Evolutionary conservation across 2,329 filamentous ascomycete species (phyloP).

Genomic region (Xylaria sp.): DNA sequence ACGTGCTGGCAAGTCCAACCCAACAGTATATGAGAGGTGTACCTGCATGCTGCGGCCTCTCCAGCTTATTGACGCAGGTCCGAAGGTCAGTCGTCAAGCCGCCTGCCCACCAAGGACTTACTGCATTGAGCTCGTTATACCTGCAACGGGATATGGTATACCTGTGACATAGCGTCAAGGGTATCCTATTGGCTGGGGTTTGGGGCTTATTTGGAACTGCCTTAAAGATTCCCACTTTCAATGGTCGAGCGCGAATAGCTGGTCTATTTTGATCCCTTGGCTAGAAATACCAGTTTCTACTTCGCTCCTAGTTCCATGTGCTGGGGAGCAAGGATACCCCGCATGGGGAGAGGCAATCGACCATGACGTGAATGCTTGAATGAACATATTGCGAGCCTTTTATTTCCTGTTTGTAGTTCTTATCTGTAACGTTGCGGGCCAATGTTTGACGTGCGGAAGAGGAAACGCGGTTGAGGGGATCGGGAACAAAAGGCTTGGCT

Average conservation of each 20-base stretch:
- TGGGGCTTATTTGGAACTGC: slow-evolving; percentile 3
- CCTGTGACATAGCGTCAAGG: slow-evolving; percentile 24
- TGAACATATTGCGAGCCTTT: slow-evolving; percentile 12
- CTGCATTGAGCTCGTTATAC: slow-evolving; percentile 13
- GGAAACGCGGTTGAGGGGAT: slow-evolving; percentile 13
- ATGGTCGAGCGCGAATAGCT: slow-evolving; percentile 16
- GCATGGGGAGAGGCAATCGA: slow-evolving; percentile 1
- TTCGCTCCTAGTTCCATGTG: slow-evolving; percentile 10
- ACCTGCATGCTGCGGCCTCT: slow-evolving; percentile 29
- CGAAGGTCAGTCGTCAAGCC: slow-evolving; percentile 9
- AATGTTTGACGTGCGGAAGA: slow-evolving; percentile 7
- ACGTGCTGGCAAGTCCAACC: slow-evolving; percentile 23
- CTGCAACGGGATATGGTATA: slow-evolving; percentile 8
- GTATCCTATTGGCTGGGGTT: slow-evolving; percentile 22
- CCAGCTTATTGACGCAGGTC: slow-evolving; percentile 32
- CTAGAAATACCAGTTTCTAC: slow-evolving; percentile 20
- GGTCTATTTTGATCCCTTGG: neutral
- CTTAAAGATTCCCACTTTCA: slow-evolving; percentile 30
- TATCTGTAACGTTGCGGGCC: slow-evolving; percentile 33
- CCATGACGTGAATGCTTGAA: slow-evolving; percentile 7
- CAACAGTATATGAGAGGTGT: neutral
- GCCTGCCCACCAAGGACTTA: slow-evolving; percentile 11
- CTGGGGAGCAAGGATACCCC: slow-evolving; percentile 6
- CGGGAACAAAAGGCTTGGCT: slow-evolving; percentile 18
- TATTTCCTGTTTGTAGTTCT: slow-evolving; percentile 16